Base-by-base conservation (phyloP, 1,139 yeast genomes). In the Ogataea hybrid region DNA sequence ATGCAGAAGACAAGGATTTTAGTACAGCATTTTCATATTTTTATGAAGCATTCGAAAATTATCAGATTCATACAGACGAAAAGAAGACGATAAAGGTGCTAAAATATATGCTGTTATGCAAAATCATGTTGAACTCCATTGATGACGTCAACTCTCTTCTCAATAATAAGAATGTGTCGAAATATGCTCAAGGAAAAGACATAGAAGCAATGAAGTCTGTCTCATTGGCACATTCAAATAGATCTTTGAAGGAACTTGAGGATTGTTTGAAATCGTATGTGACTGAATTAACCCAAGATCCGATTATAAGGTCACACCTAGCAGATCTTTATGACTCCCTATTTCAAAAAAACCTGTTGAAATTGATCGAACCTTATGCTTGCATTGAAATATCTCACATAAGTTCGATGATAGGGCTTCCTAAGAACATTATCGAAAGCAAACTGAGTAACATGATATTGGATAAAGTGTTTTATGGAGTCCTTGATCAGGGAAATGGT, bases 401-500 rank as follows among this genome's bases (percentile, higher is more conserved):
- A 46, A 85, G 97, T 22, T 79, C 84, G 56, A 80, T 86, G 55
- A 86, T 94, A 49, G 97, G 97, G 5, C 75, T 94, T 48, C 92
- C 90, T 54, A 73, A 83, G 40, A 84, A 83, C 52, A 95, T 89
- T 61, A 90, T 92, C 22, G 99, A 92, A 66, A 95, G 95, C 15
- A 92, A 92, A 64, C 74, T 92, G 50, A 83, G 95, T 39, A 97
- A 92, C 66, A 92, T 92, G 98, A 92, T 92, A 55, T 75, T 92
- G 56, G 98, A 92, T 64, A 85, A 88, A 61, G 87, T 90, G 12
- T 88, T 94, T 57, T 85, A 84, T 59, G 99, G 98, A 36, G 97
- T 94, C 35, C 73, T 92, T 56, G 98, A 92, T 64, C 99, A 92
- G 70, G 98, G 98, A 35, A 90, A 90, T 62, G 98, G 98, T 6